Conservation (phyloP, 441 rosid species). For the Pelargonium myrrhifolium region DNA sequence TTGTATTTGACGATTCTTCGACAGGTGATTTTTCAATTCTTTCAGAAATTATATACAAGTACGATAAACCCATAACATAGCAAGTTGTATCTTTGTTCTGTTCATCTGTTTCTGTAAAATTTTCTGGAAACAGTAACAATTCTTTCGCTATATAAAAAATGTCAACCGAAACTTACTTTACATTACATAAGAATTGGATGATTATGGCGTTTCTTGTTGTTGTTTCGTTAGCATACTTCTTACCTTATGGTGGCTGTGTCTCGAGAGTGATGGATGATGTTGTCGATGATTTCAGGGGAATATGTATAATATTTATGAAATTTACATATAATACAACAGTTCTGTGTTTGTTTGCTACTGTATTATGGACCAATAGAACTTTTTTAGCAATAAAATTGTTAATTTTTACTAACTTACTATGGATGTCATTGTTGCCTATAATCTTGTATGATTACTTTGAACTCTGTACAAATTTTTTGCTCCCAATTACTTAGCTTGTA, state of each 20-base stretch:
- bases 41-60: not conserved
- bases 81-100: not conserved
- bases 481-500: too few relatives aligned
- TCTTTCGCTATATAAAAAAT: not conserved
- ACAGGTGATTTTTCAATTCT: constrained; percentile 44
- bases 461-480: too few relatives aligned
- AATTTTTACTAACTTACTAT: too few relatives aligned
- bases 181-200: not conserved
- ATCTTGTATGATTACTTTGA: too few relatives aligned
- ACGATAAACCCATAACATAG: constrained; percentile 5
- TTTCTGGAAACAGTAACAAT: too few relatives aligned
- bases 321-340: not conserved
- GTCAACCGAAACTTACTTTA: not conserved
- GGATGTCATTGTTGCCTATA: too few relatives aligned
- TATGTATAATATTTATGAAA: not conserved
- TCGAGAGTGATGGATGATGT: not conserved
- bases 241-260: not conserved
- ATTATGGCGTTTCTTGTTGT: not conserved
- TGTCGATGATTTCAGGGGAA: not conserved
- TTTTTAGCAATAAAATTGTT: too few relatives aligned
- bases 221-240: not conserved
- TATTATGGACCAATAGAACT: too few relatives aligned
- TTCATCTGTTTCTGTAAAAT: not conserved
- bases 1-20: constrained; percentile 64
- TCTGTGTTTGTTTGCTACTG: too few relatives aligned